Conservation (phyloP, 2,329 filamentous ascomycete genomes). For the Aquanectria penicillioides region DNA sequence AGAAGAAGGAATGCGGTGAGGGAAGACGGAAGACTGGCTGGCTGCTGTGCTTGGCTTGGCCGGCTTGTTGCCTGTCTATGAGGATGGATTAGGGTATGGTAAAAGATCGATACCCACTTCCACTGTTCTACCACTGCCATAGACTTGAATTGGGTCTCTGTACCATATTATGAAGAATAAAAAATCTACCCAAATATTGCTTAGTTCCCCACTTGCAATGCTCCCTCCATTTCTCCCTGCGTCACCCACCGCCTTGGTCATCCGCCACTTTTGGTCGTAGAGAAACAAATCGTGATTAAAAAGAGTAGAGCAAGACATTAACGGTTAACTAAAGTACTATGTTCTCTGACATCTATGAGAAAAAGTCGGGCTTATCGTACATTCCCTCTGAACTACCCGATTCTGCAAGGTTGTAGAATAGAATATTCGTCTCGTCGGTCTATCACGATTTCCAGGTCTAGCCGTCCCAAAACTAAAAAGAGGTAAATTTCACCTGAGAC, state of each 20-base stretch:
- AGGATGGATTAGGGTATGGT: constrained; percentile 20
- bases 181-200: constrained; percentile 34
- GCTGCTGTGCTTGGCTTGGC: constrained; percentile 18
- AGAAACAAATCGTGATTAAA: neutral
- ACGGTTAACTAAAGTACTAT: constrained; percentile 2
- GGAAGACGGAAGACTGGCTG: constrained; percentile 13
- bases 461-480: constrained; percentile 11
- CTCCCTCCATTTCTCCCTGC: too few species aligned
- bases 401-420: neutral
- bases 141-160: constrained; percentile 48
- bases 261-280: neutral
- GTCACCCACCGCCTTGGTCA: neutral
- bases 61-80: constrained; percentile 19
- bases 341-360: constrained; percentile 8
- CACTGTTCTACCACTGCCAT: constrained; percentile 44
- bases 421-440: constrained; percentile 4
- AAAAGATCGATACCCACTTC: constrained; percentile 37
- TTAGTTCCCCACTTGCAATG: constrained; percentile 9
- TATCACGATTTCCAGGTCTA: constrained; percentile 18
- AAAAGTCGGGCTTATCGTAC: constrained; percentile 15
- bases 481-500: constrained; percentile 7
- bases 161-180: constrained; percentile 47
- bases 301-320: constrained; percentile 8
- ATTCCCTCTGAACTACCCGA: neutral
- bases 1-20: constrained; percentile 22